Conservation (phyloP, 208 protist genomes). For the Trypanosoma vivax region DNA sequence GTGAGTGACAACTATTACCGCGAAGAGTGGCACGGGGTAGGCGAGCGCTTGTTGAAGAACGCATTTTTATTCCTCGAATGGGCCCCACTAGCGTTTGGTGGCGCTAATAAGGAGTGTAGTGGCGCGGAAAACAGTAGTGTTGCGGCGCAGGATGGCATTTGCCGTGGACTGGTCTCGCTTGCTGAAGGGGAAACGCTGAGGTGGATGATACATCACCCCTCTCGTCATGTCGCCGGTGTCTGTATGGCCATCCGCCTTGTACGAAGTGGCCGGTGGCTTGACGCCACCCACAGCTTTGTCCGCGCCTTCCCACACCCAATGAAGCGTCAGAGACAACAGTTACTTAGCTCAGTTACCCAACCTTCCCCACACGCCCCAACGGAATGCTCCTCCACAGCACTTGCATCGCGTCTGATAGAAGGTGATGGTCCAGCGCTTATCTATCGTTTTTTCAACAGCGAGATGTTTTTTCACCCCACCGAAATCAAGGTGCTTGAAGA, state of each 20-base stretch:
- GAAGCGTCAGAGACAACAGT: slow-evolving; percentile 4
- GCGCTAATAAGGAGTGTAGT: neutral
- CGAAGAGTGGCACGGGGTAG: slow-evolving; percentile 68
- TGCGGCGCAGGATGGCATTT: slow-evolving; percentile 12
- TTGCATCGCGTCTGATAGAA: neutral
- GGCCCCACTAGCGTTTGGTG: slow-evolving; percentile 28
- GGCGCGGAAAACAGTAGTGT: neutral
- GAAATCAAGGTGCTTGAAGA: slow-evolving; percentile 56
- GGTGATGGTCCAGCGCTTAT: slow-evolving; percentile 34
- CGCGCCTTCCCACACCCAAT: slow-evolving; percentile 13
- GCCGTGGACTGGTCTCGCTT: slow-evolving; percentile 63
- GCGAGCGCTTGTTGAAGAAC: slow-evolving; percentile 90
- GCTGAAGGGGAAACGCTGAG: slow-evolving; percentile 88
- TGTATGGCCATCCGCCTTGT: slow-evolving; percentile 45
- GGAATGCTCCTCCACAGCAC: too few relatives aligned
- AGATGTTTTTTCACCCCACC: slow-evolving; percentile 73
- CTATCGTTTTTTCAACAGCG: slow-evolving; percentile 80
- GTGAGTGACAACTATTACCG: slow-evolving; percentile 93
- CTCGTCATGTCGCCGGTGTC: slow-evolving; percentile 14
- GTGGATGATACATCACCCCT: slow-evolving; percentile 75
- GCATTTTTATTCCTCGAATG: slow-evolving; percentile 86
- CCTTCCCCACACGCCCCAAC: too few relatives aligned
- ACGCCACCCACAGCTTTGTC: slow-evolving; percentile 31
- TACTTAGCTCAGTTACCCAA: too few relatives aligned
- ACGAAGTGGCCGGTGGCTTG: slow-evolving; percentile 40